A percentile compares a stretch with the other conserved stretches of the same genome.
phyloP scores from a whole-genome alignment of 1,284 basidiomycete genomes.

The Paramarasmius palmivorus region DNA sequence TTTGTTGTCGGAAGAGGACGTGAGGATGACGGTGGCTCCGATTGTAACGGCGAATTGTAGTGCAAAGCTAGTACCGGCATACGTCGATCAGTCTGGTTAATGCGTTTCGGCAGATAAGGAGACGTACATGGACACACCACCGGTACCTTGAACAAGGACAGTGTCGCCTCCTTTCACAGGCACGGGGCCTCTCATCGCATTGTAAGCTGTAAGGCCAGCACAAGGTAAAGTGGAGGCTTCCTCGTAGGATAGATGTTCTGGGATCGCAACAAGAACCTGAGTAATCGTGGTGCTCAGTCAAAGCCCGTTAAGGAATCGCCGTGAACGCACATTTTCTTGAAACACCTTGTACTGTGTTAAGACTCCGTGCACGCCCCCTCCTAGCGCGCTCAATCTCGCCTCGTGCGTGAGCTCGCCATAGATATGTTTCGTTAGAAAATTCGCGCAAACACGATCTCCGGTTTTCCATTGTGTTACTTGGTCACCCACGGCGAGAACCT shows the following conservation, averaged over 20 bases:
- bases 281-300: not conserved
- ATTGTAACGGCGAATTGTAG: conserved; percentile 37
- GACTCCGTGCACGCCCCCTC: not conserved
- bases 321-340: not conserved
- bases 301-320: not conserved
- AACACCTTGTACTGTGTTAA: not conserved
- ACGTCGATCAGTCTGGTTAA: not conserved
- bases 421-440: not conserved
- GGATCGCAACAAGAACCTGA: conserved; percentile 37
- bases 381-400: not conserved
- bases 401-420: not conserved
- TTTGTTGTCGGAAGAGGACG: conserved; percentile 52
- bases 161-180: conserved; percentile 38
- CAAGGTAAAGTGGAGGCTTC: conserved; percentile 45
- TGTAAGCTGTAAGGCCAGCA: conserved; percentile 49
- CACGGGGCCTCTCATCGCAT: conserved; percentile 37
- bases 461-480: too few species aligned
- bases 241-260: conserved; percentile 43
- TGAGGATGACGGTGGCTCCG: conserved; percentile 48
- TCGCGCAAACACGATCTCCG: not conserved
- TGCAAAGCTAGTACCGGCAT: not conserved
- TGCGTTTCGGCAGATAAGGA: not conserved
- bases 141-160: conserved; percentile 48
- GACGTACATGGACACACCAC: conserved; percentile 45
- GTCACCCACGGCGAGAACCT: not conserved